phyloP scores from a whole-genome alignment of 805 yeast genomes.

The Wickerhamia fluorescens region DNA sequence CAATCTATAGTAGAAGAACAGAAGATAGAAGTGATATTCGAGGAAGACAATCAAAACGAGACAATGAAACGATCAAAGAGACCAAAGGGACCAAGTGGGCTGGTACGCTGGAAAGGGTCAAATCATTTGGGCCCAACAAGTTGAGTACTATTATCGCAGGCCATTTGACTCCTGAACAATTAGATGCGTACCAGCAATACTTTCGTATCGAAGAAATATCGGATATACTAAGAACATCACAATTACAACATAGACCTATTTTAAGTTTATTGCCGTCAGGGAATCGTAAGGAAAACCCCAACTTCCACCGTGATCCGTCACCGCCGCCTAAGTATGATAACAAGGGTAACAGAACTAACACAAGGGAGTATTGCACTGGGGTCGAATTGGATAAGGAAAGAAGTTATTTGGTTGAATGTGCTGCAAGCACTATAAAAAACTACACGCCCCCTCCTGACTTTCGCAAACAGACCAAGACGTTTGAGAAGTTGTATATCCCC shows the following conservation, averaged over 20 bases:
- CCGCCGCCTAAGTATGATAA: conserved; percentile 91
- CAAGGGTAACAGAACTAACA: conserved; percentile 77
- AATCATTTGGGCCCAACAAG: conserved; percentile 13
- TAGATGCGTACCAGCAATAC: conserved; percentile 62
- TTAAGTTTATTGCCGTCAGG: conserved; percentile 44
- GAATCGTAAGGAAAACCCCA: conserved; percentile 19
- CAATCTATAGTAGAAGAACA: too few relatives aligned
- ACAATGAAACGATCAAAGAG: too few relatives aligned
- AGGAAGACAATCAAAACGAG: too few relatives aligned
- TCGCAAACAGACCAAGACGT: conserved; percentile 57
- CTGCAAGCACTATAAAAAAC: conserved; percentile 64
- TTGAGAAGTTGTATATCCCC: conserved; percentile 81
- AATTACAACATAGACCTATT: conserved; percentile 23
- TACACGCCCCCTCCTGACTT: conserved; percentile 79
- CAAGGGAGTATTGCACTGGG: conserved; percentile 63
- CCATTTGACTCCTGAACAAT: conserved; percentile 58
- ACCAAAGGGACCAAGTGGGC: too few relatives aligned
- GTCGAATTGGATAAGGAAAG: conserved; percentile 71
- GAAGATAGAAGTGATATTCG: too few relatives aligned
- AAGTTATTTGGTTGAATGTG: conserved; percentile 67
- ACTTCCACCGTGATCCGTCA: conserved; percentile 57
- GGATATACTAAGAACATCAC: conserved; percentile 37
- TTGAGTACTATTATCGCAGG: conserved; percentile 35
- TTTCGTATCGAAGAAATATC: conserved; percentile 79
- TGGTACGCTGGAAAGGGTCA: conserved; percentile 22